Percentiles rank a stretch among this genome's conserved stretches.
phyloP scores from a whole-genome alignment of 225 moss, liverwort and hornwort genomes.

The Physcomitrellopsis africana region DNA sequence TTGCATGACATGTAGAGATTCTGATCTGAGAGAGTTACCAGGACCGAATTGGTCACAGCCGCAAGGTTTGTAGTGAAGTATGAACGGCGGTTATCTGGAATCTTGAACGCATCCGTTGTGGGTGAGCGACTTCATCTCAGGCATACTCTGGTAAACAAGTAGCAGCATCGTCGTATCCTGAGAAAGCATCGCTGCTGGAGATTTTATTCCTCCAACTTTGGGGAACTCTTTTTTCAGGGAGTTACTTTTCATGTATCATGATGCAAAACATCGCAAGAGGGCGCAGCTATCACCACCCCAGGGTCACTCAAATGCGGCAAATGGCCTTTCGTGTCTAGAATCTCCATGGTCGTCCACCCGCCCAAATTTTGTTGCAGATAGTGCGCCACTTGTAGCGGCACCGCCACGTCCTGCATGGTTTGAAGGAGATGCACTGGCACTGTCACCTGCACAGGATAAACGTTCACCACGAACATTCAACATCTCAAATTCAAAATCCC shows the following conservation, averaged over 20 bases:
- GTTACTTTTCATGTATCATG: neutral
- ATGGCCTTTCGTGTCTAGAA: slow-evolving; percentile 68
- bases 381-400: slow-evolving; percentile 65
- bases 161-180: neutral
- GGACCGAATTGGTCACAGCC: too few relatives aligned
- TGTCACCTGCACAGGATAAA: slow-evolving; percentile 28
- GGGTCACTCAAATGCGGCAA: slow-evolving; percentile 76
- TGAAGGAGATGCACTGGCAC: slow-evolving; percentile 71
- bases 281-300: slow-evolving; percentile 58
- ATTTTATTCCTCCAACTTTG: neutral
- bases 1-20: too few relatives aligned
- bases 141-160: too few relatives aligned
- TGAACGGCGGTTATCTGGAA: too few relatives aligned
- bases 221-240: neutral
- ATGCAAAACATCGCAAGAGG: slow-evolving; percentile 36
- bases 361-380: slow-evolving; percentile 66
- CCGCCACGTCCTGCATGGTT: slow-evolving; percentile 67
- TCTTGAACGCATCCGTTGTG: too few relatives aligned
- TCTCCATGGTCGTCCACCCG: slow-evolving; percentile 63
- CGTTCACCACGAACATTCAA: neutral
- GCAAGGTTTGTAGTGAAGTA: too few relatives aligned
- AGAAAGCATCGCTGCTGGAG: neutral
- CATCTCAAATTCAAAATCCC: neutral
- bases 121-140: too few relatives aligned
- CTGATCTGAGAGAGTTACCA: too few relatives aligned